phyloP scores from a whole-genome alignment of 805 yeast species.

The Saccharomycopsis microspora region DNA sequence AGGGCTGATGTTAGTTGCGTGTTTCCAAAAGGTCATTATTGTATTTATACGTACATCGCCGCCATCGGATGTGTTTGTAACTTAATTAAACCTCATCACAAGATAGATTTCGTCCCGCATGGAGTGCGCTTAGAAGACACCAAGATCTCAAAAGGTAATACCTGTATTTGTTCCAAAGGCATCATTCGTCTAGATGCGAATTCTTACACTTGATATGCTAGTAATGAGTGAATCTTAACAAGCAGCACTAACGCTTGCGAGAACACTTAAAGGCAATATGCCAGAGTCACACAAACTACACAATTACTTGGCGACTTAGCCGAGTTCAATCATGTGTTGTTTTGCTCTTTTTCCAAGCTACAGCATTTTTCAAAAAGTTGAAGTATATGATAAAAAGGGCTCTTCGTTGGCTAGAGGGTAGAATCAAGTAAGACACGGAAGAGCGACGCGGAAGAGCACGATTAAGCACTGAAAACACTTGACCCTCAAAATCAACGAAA shows the following conservation, averaged over 20 bases:
- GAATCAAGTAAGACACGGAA: no score
- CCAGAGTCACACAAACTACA: background rate
- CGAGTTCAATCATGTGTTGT: background rate
- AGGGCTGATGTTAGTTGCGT: slow-evolving; percentile 37
- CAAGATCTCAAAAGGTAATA: no score
- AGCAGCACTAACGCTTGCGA: no score
- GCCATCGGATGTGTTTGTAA: background rate
- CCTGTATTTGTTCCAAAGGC: no score
- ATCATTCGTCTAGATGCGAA: no score
- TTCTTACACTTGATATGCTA: no score
- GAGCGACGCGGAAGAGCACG: no score
- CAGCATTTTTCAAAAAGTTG: background rate
- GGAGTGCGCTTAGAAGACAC: no score
- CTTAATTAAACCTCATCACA: background rate
- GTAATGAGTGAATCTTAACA: no score
- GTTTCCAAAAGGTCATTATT: background rate
- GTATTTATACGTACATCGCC: background rate
- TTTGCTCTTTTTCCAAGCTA: background rate
- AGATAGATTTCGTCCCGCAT: background rate
- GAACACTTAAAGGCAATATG: background rate
- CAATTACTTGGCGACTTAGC: background rate
- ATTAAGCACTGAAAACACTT: background rate
- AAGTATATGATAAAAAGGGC: background rate
- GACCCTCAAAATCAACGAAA: background rate
- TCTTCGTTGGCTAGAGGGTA: no score